A percentile compares a stretch with the other conserved stretches of the same genome.
Conservation (phyloP, 2,329 filamentous ascomycete species). For the Xylariaceae sp. region DNA sequence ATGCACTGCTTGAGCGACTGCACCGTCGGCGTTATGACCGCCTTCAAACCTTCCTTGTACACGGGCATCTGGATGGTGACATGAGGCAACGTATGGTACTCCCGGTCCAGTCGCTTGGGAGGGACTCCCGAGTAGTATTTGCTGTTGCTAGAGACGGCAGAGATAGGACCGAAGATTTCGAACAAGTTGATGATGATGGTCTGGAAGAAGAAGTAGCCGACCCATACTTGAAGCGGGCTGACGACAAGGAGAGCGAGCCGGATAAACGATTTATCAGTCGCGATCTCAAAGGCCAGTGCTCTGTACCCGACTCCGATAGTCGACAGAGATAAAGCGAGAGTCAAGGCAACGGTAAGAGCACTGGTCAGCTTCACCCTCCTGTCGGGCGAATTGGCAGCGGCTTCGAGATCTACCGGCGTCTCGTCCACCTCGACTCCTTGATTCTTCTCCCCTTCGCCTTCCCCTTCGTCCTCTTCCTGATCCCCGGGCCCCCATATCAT, state of each 20-base stretch:
- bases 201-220: constrained; percentile 46
- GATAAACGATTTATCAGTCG: constrained; percentile 46
- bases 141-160: constrained; percentile 39
- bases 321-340: constrained; percentile 45
- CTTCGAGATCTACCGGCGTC: constrained; percentile 38
- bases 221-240: constrained; percentile 52
- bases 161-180: constrained; percentile 47
- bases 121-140: constrained; percentile 40
- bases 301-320: constrained; percentile 54
- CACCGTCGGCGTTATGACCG: constrained; percentile 50
- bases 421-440: constrained; percentile 34
- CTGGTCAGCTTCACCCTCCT: constrained; percentile 51
- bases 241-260: constrained; percentile 50
- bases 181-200: constrained; percentile 44
- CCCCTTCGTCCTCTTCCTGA: constrained; percentile 38
- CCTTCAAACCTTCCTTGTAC: constrained; percentile 43
- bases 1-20: constrained; percentile 52
- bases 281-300: constrained; percentile 47
- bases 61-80: constrained; percentile 47
- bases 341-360: constrained; percentile 46
- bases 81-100: constrained; percentile 39
- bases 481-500: constrained; percentile 51
- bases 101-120: constrained; percentile 34
- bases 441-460: constrained; percentile 32
- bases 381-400: constrained; percentile 35